Evolutionary conservation across 139 green algal species (phyloP).

Genomic region (Haematococcus lacustris): DNA sequence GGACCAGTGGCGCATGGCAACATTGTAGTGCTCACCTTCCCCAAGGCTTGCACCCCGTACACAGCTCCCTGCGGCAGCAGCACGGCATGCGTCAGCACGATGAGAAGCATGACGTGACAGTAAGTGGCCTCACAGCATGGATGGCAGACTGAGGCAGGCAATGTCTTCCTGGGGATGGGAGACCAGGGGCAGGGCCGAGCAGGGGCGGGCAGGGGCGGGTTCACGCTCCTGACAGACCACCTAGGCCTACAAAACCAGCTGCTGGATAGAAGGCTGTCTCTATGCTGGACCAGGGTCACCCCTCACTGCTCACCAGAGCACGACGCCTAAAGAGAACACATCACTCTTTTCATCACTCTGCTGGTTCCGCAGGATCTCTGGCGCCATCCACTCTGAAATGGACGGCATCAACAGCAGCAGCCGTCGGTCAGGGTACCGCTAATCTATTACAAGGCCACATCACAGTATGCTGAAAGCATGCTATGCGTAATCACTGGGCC

Average conservation of each 20-base stretch:
- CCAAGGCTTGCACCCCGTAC: no score
- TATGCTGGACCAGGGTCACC: slow-evolving; percentile 79
- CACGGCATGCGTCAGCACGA: no score
- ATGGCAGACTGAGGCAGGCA: background rate
- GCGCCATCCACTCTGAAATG: slow-evolving; percentile 86
- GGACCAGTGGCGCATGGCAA: no score
- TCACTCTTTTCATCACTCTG: slow-evolving; percentile 78
- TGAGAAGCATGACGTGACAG: no score
- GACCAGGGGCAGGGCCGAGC: background rate
- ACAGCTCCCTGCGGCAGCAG: no score
- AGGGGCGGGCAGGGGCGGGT: background rate
- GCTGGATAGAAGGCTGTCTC: no score
- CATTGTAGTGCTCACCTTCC: no score
- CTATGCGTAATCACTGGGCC: background rate
- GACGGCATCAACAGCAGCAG: background rate
- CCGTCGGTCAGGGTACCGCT: background rate
- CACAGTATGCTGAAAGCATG: background rate
- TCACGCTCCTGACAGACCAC: background rate
- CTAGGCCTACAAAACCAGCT: slow-evolving; percentile 59
- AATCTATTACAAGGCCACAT: background rate
- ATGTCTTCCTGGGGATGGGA: background rate
- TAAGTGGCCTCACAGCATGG: no score
- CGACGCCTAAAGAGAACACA: slow-evolving; percentile 57
- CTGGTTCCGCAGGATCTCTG: slow-evolving; percentile 63
- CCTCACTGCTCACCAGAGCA: slow-evolving; percentile 81